Evolutionary conservation across 176 grass and related monocot genomes (phyloP).

Genomic region (Phragmites australis): DNA sequence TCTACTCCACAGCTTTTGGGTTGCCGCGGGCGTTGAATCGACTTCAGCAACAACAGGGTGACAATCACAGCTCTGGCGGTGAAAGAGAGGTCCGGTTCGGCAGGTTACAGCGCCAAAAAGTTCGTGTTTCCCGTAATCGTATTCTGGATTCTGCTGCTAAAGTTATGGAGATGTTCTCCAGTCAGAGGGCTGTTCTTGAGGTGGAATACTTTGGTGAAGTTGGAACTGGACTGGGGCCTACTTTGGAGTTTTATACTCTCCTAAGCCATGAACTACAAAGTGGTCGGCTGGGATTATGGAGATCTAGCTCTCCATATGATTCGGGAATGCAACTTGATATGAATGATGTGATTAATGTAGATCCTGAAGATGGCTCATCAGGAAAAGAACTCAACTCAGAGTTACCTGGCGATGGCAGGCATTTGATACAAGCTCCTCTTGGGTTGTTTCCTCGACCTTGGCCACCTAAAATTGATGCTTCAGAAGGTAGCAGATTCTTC

Average conservation of each 20-base stretch:
- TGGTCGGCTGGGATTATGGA: slow-evolving; percentile 67
- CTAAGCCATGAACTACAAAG: slow-evolving; percentile 74
- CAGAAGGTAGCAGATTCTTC: slow-evolving; percentile 53
- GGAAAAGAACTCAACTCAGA: slow-evolving; percentile 29
- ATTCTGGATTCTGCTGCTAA: slow-evolving; percentile 77
- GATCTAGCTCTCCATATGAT: slow-evolving; percentile 53
- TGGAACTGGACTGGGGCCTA: slow-evolving; percentile 85
- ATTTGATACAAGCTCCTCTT: slow-evolving; percentile 57
- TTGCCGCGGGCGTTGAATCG: slow-evolving; percentile 81
- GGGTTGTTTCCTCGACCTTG: slow-evolving; percentile 80
- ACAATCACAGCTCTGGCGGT: slow-evolving; percentile 55
- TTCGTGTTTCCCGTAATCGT: slow-evolving; percentile 75
- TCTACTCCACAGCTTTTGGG: slow-evolving; percentile 88
- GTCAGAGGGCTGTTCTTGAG: slow-evolving; percentile 69
- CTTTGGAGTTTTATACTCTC: slow-evolving; percentile 89
- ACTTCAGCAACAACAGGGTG: slow-evolving; percentile 86
- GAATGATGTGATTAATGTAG: slow-evolving; percentile 28
- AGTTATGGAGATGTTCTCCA: slow-evolving; percentile 83
- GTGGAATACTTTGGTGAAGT: slow-evolving; percentile 91
- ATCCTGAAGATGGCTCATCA: slow-evolving; percentile 30
- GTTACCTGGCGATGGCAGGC: slow-evolving; percentile 26
- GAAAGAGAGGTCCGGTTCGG: slow-evolving; percentile 81
- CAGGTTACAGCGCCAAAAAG: slow-evolving; percentile 71
- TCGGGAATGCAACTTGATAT: slow-evolving; percentile 58
- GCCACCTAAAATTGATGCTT: slow-evolving; percentile 36